These are phyloP conservation scores for Polytolypa hystricis DNA, from an alignment of 2,329 filamentous ascomycete species.

Conservation along the genomic window DNA sequence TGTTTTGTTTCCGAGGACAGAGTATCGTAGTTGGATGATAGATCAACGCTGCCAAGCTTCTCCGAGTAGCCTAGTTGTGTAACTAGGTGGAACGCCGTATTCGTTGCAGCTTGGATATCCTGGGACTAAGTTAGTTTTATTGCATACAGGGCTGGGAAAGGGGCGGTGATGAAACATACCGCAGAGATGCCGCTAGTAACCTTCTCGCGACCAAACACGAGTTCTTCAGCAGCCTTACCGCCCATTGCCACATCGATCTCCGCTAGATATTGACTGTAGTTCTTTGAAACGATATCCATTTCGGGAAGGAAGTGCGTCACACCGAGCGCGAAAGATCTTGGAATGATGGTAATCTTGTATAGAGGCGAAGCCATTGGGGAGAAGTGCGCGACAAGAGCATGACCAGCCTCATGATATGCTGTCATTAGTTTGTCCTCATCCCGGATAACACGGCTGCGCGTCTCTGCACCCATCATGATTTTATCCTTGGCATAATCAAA, in stretches of 20 bases:
- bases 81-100: constrained; percentile 76
- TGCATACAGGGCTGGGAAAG: not conserved
- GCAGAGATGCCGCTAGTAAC: constrained; percentile 80
- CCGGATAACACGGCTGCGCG: constrained; percentile 77
- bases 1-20: constrained; percentile 80
- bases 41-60: constrained; percentile 79
- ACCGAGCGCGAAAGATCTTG: constrained; percentile 74
- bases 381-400: constrained; percentile 81
- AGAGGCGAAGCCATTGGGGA: constrained; percentile 64
- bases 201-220: constrained; percentile 81
- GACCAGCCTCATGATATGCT: constrained; percentile 93
- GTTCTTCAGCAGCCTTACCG: constrained; percentile 78
- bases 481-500: constrained; percentile 98
- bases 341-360: constrained; percentile 96
- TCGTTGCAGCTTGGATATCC: constrained; percentile 77
- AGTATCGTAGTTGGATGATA: constrained; percentile 65
- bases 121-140: constrained; percentile 25
- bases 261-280: constrained; percentile 73
- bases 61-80: constrained; percentile 83
- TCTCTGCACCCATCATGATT: constrained; percentile 92
- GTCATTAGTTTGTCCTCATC: constrained; percentile 91
- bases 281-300: constrained; percentile 83
- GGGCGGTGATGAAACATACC: constrained; percentile 39
- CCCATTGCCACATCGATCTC: constrained; percentile 72
- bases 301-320: constrained; percentile 80